phyloP scores from a whole-genome alignment of 108 stramenopile species.

The Cyclotella cryptica region DNA sequence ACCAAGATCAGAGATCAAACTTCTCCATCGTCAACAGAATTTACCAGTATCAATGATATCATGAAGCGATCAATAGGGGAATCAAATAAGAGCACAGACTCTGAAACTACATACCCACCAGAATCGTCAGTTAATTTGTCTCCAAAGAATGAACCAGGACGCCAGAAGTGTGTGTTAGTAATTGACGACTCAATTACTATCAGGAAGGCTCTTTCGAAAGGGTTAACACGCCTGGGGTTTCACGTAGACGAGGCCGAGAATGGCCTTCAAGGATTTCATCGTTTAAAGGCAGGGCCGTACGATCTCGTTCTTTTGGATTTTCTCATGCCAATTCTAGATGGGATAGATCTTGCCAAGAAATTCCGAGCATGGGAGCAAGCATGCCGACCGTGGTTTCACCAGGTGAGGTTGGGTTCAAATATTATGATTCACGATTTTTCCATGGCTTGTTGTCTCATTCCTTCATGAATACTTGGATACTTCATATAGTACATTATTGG shows the following conservation, averaged over 20 bases:
- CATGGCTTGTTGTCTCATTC: neutral
- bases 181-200: constrained; percentile 78
- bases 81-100: too few relatives aligned
- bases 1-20: neutral
- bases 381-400: constrained; percentile 58
- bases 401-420: constrained; percentile 14
- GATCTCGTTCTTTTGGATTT: constrained; percentile 80
- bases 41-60: neutral
- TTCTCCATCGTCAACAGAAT: constrained; percentile 2
- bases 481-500: constrained; percentile 61
- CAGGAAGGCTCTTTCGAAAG: constrained; percentile 64
- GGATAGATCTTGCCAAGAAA: constrained; percentile 77
- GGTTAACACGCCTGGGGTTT: constrained; percentile 65
- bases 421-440: neutral
- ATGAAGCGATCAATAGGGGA: neutral
- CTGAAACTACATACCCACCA: neutral
- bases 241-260: constrained; percentile 69
- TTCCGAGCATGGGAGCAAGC: constrained; percentile 69
- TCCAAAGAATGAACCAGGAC: neutral
- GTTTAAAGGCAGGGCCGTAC: constrained; percentile 54
- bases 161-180: constrained; percentile 51
- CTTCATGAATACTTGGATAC: neutral
- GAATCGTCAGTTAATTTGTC: neutral
- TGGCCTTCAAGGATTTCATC: constrained; percentile 74
- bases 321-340: constrained; percentile 89